phyloP scores from a whole-genome alignment of 2,329 filamentous ascomycete species.

The Pleomassaria siparia region DNA sequence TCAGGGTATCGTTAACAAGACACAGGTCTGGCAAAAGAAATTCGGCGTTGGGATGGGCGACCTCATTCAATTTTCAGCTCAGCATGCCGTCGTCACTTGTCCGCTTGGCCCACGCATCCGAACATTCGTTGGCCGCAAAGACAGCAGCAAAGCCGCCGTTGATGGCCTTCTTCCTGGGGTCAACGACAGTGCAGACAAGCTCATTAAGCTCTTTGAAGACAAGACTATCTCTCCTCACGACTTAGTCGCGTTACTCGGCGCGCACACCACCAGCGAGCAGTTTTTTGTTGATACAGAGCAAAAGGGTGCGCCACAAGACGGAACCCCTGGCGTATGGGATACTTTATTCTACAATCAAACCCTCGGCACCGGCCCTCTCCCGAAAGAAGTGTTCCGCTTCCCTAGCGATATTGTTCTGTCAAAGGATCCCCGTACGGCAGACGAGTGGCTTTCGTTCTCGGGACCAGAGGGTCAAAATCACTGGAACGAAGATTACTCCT shows the following conservation, averaged over 20 bases:
- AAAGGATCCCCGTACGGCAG: constrained; percentile 25
- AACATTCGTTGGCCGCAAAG: constrained; percentile 35
- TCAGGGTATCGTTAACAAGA: constrained; percentile 14
- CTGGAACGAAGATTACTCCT: constrained; percentile 48
- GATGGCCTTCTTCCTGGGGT: constrained; percentile 31
- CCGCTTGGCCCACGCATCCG: constrained; percentile 36
- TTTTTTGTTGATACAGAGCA: constrained; percentile 24
- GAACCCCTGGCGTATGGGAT: constrained; percentile 37
- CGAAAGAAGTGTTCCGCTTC: constrained; percentile 32
- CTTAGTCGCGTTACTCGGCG: constrained; percentile 34
- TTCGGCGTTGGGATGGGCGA: constrained; percentile 37
- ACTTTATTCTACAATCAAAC: constrained; percentile 37
- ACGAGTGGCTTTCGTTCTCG: constrained; percentile 27
- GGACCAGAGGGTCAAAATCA: constrained; percentile 15
- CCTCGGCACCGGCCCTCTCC: constrained; percentile 17
- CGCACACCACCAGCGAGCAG: constrained; percentile 35
- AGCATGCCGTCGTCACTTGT: constrained; percentile 33
- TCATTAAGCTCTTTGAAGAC: constrained; percentile 35
- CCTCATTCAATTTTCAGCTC: constrained; percentile 35
- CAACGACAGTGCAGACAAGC: constrained; percentile 24
- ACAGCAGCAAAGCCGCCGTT: constrained; percentile 20
- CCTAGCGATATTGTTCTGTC: constrained; percentile 31
- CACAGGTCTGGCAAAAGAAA: constrained; percentile 10
- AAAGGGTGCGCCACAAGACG: constrained; percentile 29
- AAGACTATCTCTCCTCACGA: constrained; percentile 37